Conservation (phyloP, 169 alveolate genomes). For the Cystoisospora suis region DNA sequence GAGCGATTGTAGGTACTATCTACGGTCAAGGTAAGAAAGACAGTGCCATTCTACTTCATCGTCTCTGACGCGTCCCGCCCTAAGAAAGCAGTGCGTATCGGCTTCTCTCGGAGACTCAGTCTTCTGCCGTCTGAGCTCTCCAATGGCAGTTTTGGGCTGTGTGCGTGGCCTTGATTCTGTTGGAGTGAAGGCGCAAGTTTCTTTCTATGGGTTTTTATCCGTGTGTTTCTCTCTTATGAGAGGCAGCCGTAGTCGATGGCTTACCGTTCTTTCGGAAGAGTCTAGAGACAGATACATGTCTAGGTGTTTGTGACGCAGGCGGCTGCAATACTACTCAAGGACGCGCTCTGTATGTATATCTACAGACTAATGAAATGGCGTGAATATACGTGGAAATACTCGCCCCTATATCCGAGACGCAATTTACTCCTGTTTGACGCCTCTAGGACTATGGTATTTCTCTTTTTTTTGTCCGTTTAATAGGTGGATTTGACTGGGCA, state of each 20-base stretch:
- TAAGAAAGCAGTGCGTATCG: too few species aligned
- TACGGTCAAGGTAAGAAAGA: slow-evolving; percentile 37
- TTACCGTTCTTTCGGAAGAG: background rate
- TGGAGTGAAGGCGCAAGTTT: background rate
- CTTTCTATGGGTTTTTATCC: too few species aligned
- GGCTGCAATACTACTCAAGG: background rate
- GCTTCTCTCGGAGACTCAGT: too few species aligned
- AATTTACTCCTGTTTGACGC: too few species aligned
- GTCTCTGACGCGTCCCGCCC: background rate
- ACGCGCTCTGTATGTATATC: too few species aligned
- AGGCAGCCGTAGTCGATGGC: too few species aligned
- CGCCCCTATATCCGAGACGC: too few species aligned
- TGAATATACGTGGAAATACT: too few species aligned
- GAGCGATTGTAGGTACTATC: slow-evolving; percentile 37
- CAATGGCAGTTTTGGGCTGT: background rate
- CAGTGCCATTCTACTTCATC: background rate
- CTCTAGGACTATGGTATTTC: too few species aligned
- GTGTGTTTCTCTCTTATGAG: too few species aligned
- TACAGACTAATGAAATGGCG: too few species aligned
- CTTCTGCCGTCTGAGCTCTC: background rate
- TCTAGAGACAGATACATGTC: background rate
- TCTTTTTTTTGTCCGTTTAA: background rate
- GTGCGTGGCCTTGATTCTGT: background rate
- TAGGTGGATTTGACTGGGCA: slow-evolving; percentile 61
- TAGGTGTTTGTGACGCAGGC: background rate